Evolutionary conservation across 495 filamentous ascomycete genomes (phyloP).

Genomic region (Letharia lupina): DNA sequence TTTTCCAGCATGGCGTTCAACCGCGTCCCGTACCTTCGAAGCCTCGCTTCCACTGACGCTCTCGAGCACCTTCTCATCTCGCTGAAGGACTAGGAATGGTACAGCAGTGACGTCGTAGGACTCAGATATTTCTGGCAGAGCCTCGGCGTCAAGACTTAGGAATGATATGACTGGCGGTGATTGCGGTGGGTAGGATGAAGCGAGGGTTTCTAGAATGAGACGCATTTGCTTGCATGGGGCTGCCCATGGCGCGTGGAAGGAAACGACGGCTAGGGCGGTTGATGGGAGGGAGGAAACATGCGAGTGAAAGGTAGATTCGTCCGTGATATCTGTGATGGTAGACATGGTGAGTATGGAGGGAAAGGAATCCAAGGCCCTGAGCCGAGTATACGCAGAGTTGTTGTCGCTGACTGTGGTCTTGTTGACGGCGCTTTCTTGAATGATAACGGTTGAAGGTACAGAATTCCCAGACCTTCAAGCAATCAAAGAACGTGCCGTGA

Average conservation of each 20-base stretch:
- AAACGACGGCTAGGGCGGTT: slow-evolving; percentile 67
- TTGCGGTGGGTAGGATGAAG: slow-evolving; percentile 64
- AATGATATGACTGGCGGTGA: slow-evolving; percentile 63
- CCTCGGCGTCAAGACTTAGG: slow-evolving; percentile 82
- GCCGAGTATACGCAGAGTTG: not conserved
- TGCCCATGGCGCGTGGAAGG: slow-evolving; percentile 96
- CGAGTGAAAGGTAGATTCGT: slow-evolving; percentile 56
- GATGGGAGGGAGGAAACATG: slow-evolving; percentile 55
- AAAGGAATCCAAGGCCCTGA: not conserved
- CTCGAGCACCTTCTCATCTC: slow-evolving; percentile 61
- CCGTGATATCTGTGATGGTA: slow-evolving; percentile 62
- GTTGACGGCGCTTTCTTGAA: not conserved
- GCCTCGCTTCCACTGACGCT: slow-evolving; percentile 83
- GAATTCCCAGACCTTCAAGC: not conserved
- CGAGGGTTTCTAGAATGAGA: slow-evolving; percentile 75
- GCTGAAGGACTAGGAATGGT: slow-evolving; percentile 77
- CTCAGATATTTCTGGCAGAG: slow-evolving; percentile 78
- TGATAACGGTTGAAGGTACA: not conserved
- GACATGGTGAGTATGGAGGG: slow-evolving; percentile 45
- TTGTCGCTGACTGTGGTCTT: not conserved
- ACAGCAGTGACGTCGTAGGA: slow-evolving; percentile 88
- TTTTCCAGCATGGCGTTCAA: slow-evolving; percentile 65
- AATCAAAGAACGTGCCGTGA: not conserved
- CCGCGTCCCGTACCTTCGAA: slow-evolving; percentile 65
- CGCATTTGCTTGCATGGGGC: slow-evolving; percentile 90